phyloP scores from a whole-genome alignment of 805 yeast genomes.

The Cyberlindnera maritima region DNA sequence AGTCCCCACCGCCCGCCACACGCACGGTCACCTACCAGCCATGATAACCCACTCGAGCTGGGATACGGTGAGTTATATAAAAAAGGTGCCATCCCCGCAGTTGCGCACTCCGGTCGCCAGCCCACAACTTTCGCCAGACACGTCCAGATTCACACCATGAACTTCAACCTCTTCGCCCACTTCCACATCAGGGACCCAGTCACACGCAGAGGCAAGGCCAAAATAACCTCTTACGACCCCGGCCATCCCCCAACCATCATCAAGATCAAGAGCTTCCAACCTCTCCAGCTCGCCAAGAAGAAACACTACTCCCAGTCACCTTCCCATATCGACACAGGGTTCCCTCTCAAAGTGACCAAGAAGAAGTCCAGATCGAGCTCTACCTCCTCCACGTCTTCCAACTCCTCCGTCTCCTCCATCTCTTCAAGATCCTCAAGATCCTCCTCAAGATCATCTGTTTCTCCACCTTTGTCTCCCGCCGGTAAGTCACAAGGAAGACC shows the following conservation, averaged over 20 bases:
- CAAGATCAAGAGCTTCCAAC: conserved; percentile 19
- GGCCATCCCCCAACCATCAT: conserved; percentile 24
- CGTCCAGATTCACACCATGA: no score
- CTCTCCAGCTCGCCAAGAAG: conserved; percentile 28
- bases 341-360: conserved; percentile 8
- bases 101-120: no score
- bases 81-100: no score
- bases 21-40: no score
- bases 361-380: conserved; percentile 2
- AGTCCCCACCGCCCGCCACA: no score
- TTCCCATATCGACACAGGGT: background rate
- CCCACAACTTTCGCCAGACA: no score
- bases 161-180: conserved; percentile 12
- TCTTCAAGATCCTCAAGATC: no score
- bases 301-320: conserved; percentile 21
- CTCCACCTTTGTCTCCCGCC: background rate
- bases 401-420: background rate
- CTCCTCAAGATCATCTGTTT: background rate
- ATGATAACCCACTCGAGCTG: no score
- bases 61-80: no score
- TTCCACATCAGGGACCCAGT: conserved; percentile 5
- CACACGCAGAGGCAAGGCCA: background rate
- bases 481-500: conserved; percentile 29
- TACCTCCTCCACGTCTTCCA: background rate
- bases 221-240: background rate